Evolutionary conservation across 805 yeast species (phyloP).

Genomic region (Ogataea paraovalis): DNA sequence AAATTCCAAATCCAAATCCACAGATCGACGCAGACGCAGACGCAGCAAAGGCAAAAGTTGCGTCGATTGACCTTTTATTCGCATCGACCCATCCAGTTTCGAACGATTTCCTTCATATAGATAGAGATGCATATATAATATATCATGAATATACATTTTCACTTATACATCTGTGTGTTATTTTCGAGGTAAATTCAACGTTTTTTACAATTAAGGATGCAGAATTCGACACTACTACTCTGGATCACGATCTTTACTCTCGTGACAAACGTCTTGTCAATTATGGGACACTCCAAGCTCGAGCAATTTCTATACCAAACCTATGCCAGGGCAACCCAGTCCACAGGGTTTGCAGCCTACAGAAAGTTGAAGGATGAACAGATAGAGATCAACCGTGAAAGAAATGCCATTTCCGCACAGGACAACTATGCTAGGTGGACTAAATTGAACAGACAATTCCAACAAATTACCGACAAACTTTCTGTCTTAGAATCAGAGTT

Average conservation of each 20-base stretch:
- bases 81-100: no score
- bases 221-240: conserved; percentile 29
- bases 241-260: conserved; percentile 35
- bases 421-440: conserved; percentile 97
- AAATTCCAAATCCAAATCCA: no score
- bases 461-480: conserved; percentile 51
- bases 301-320: conserved; percentile 11
- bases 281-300: conserved; percentile 20
- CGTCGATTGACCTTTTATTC: no score
- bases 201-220: conserved; percentile 11
- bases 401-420: conserved; percentile 71
- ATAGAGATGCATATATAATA: no score
- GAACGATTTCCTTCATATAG: no score
- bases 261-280: conserved; percentile 40
- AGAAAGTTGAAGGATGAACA: conserved; percentile 40
- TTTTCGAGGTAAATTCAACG: no score
- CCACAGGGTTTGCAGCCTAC: conserved; percentile 26
- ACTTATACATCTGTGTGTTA: no score
- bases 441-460: conserved; percentile 71
- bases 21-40: no score
- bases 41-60: no score
- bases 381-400: conserved; percentile 43
- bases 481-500: conserved; percentile 39
- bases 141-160: no score
- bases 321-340: conserved; percentile 20